Percentiles rank a stretch among this genome's conserved stretches.
These are phyloP conservation scores for Pythium aquatile DNA, from an alignment of 352 stramenopile species.

Conservation along the genomic window DNA sequence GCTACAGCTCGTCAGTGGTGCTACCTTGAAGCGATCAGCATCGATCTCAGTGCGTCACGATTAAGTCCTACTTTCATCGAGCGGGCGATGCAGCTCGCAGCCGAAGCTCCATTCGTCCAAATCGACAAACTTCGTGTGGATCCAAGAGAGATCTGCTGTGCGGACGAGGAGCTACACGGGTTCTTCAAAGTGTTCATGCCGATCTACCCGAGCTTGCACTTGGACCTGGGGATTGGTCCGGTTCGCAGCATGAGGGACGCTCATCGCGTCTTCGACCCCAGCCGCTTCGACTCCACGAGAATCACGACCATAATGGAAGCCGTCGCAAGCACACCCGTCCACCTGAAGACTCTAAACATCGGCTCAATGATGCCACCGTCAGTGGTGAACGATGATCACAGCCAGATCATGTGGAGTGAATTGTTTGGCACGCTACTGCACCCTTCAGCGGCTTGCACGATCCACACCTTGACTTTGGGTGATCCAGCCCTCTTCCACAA, in stretches of 20 bases:
- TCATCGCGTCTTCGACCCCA: not conserved
- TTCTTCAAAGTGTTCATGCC: slow-evolving; percentile 1
- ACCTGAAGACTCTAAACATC: slow-evolving; percentile 10
- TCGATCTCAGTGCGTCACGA: slow-evolving; percentile 2
- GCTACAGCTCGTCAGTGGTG: not conserved
- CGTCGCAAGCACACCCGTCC: not conserved
- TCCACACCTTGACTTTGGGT: slow-evolving; percentile 9
- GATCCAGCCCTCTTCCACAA: not conserved
- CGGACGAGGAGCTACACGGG: not conserved
- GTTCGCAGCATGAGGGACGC: not conserved
- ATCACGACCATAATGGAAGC: slow-evolving; percentile 1
- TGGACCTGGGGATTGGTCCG: slow-evolving; percentile 1
- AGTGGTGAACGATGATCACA: not conserved
- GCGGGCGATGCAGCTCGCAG: not conserved
- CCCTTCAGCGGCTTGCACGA: not conserved
- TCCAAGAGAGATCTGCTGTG: not conserved
- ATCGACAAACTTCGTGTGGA: not conserved
- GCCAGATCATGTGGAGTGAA: not conserved
- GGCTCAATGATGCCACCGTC: slow-evolving; percentile 5
- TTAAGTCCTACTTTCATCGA: not conserved
- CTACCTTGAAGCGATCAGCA: slow-evolving; percentile 12
- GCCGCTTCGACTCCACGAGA: not conserved
- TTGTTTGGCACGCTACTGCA: slow-evolving; percentile 14
- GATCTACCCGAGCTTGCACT: slow-evolving; percentile 12
- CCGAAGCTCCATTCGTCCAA: slow-evolving; percentile 12